Evolutionary conservation across 2,329 filamentous ascomycete genomes (phyloP).

Genomic region (Cercospora sp.): DNA sequence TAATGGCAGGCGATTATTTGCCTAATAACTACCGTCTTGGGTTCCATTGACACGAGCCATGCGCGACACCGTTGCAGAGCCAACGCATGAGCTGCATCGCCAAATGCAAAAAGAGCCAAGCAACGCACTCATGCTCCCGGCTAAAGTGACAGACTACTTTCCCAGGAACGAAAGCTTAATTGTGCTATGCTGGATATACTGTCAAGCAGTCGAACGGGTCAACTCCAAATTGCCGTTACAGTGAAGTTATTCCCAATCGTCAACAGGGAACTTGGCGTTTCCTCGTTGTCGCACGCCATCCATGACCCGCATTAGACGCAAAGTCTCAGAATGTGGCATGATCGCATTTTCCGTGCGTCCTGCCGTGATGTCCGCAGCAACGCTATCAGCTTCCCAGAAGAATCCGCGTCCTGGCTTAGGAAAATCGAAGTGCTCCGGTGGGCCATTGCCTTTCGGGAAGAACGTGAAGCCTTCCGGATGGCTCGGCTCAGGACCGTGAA

Average conservation of each 20-base stretch:
- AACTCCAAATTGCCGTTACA: not conserved
- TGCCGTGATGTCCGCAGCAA: conserved; percentile 45
- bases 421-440: conserved; percentile 42
- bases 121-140: not conserved
- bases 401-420: conserved; percentile 43
- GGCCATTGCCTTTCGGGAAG: conserved; percentile 33
- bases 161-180: conserved; percentile 7
- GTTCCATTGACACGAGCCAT: conserved; percentile 2
- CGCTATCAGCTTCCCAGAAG: conserved; percentile 50
- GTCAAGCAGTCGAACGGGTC: not conserved
- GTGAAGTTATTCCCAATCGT: conserved; percentile 12
- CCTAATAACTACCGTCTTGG: conserved; percentile 2
- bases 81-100: not conserved
- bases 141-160: not conserved
- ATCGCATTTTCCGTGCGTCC: conserved; percentile 43
- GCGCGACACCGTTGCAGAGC: not conserved
- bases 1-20: conserved; percentile 1
- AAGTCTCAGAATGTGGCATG: conserved; percentile 51
- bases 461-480: conserved; percentile 43
- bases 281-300: conserved; percentile 48
- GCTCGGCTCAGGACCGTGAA: conserved; percentile 39
- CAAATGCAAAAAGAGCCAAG: not conserved
- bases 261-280: conserved; percentile 32
- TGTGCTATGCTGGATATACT: not conserved
- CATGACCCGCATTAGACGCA: conserved; percentile 50